A percentile compares a stretch with the other conserved stretches of the same genome.
phyloP scores from a whole-genome alignment of 345 rosid species.

The Eucalyptus tenuipes region DNA sequence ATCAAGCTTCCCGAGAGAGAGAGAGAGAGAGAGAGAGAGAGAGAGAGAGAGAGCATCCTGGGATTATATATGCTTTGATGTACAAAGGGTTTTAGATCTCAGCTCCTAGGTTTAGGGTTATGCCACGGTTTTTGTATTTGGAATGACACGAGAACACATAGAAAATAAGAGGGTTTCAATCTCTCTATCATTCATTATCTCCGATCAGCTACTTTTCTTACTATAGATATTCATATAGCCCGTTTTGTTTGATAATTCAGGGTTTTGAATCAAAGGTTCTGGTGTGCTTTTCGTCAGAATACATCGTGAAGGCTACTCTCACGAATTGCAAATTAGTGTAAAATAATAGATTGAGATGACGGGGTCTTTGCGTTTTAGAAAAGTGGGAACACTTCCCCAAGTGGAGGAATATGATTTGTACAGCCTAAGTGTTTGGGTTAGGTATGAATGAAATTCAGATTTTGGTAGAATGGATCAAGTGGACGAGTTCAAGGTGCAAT shows the following conservation, averaged over 20 bases:
- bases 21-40: not conserved
- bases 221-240: not conserved
- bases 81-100: constrained; percentile 10
- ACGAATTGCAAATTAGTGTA: not conserved
- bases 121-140: not conserved
- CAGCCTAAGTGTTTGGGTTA: not conserved
- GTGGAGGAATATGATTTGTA: not conserved
- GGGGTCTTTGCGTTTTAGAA: not conserved
- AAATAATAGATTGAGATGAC: not conserved
- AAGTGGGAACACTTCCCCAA: not conserved
- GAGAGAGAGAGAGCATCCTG: not conserved
- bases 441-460: not conserved
- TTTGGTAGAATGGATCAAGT: not conserved
- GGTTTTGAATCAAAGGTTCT: not conserved
- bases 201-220: not conserved
- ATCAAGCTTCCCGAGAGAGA: not conserved
- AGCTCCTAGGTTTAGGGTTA: not conserved
- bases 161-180: not conserved
- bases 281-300: not conserved
- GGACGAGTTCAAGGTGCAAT: not conserved
- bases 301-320: not conserved
- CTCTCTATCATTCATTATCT: not conserved
- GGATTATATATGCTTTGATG: not conserved
- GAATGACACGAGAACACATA: not conserved
- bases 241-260: not conserved